Evolutionary conservation across 192 early-diverging fungal species (phyloP), one percentile per base, ranked within the genome.

Genomic region (Oehlia diaphana): DNA sequence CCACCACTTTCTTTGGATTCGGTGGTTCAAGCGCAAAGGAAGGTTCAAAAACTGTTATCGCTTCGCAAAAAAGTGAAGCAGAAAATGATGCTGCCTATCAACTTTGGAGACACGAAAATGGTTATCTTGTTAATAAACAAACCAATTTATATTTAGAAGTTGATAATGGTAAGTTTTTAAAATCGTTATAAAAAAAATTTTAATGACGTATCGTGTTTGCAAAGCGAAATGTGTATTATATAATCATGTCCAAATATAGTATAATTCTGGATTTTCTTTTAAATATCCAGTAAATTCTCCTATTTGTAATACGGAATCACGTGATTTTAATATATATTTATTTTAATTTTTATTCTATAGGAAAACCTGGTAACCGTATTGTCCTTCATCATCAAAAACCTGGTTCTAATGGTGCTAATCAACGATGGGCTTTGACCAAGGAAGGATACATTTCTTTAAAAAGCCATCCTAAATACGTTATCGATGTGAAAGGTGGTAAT

Each of bases 381-480:
- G 10, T 63, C 26, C 49, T 75, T 61, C 6, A 26, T 39, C 42
- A 44, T 3, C 42, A 35, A 31, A 78, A 44, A 69, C 47, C 42
- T 37, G 4, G 26, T 1, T 31, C 4, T 68, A 21, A 49, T 31
- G 77, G 66, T 31, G 19, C 67, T 16, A 78, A 78, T 53, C 77
- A 78, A 31, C 6, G 66, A 26, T 78, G 77, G 77, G n/a, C 19
- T 61, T 14, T 78, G 12, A 78, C 65, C 10, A 69, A 78, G 28
- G 77, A 78, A 19, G 77, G 77, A 14, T n/a, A 49, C 26, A 47
- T 78, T 63, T 31, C 77, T 26, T 78, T 78, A 50, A 64, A 78
- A 68, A 31, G 49, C 4, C 39, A 69, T 42, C 4, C 62, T n/a
- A 66, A 78, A 67, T n/a, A 10, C 28, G 65, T 78, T 21, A 63